These are phyloP conservation scores for Pelargonium exstipulatum DNA, from an alignment of 441 rosid species.

Conservation along the genomic window DNA sequence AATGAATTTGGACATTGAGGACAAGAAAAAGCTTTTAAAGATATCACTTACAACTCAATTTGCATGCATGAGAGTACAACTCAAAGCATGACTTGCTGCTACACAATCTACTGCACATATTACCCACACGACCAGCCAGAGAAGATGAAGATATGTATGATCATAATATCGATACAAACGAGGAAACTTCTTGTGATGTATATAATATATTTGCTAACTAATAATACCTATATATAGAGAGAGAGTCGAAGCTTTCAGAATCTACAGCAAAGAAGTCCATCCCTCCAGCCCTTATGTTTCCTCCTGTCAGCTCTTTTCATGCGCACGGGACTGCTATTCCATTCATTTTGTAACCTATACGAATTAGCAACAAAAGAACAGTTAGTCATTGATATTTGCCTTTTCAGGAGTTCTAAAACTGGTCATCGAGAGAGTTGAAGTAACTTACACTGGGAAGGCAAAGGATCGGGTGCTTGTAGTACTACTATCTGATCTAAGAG, in stretches of 20 bases:
- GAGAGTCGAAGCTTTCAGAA: not conserved
- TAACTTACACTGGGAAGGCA: constrained; percentile 1
- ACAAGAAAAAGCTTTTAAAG: not conserved
- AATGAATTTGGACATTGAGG: not conserved
- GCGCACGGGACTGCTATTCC: constrained; percentile 1
- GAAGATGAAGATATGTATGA: not conserved
- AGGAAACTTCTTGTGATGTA: not conserved
- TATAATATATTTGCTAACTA: not conserved
- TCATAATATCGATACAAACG: not conserved
- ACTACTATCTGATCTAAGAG: not conserved
- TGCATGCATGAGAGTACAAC: not conserved
- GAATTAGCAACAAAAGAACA: not conserved
- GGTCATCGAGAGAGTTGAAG: not conserved
- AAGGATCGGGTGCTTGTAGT: constrained; percentile 3
- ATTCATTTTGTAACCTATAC: not conserved
- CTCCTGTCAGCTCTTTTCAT: not conserved
- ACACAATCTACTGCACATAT: not conserved
- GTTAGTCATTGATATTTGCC: not conserved
- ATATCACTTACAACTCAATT: not conserved
- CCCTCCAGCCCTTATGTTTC: not conserved
- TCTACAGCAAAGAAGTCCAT: constrained; percentile 2
- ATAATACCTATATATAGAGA: not conserved
- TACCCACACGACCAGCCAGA: not conserved
- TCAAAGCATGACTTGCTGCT: not conserved
- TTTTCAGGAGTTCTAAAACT: not conserved